A percentile compares a stretch with the other conserved stretches of the same genome.
Conservation (phyloP, 495 filamentous ascomycete genomes). For the Penicillium psychrofluorescens region DNA sequence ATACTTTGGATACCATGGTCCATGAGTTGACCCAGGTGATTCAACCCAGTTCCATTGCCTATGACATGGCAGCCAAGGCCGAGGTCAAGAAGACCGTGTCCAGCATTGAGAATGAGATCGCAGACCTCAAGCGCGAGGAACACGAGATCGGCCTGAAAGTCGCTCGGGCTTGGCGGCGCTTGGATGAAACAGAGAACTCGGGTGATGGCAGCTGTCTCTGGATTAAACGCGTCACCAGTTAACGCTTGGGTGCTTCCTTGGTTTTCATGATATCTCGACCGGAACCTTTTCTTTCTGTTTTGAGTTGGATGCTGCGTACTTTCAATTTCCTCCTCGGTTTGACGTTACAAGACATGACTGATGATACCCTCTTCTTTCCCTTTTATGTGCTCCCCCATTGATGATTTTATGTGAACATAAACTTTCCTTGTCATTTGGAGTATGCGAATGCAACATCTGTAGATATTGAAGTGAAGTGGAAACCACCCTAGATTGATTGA, state of each 20-base stretch:
- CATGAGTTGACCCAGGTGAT: constrained; percentile 60
- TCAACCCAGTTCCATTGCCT: constrained; percentile 49
- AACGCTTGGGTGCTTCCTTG: constrained; percentile 1
- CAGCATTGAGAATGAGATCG: constrained; percentile 62
- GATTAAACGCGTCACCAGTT: constrained; percentile 64
- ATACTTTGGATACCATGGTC: constrained; percentile 65
- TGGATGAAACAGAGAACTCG: constrained; percentile 62
- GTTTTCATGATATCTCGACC: neutral
- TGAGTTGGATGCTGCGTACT: neutral
- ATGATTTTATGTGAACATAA: neutral
- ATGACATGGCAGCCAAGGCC: constrained; percentile 51
- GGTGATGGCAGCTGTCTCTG: constrained; percentile 70
- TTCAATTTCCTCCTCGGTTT: too few relatives aligned
- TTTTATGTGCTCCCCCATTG: neutral
- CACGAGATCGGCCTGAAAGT: constrained; percentile 82
- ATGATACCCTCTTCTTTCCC: neutral
- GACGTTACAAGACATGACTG: neutral
- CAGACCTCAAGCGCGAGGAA: constrained; percentile 71
- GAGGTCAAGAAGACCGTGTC: constrained; percentile 68
- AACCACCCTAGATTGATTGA: constrained; percentile 8
- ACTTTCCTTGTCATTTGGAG: neutral
- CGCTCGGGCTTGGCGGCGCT: constrained; percentile 70
- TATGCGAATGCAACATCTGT: neutral
- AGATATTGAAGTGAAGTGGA: constrained; percentile 1
- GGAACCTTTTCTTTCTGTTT: neutral